Base-by-base conservation (phyloP, 2,329 filamentous ascomycete species). In the Colletotrichum sp. region DNA sequence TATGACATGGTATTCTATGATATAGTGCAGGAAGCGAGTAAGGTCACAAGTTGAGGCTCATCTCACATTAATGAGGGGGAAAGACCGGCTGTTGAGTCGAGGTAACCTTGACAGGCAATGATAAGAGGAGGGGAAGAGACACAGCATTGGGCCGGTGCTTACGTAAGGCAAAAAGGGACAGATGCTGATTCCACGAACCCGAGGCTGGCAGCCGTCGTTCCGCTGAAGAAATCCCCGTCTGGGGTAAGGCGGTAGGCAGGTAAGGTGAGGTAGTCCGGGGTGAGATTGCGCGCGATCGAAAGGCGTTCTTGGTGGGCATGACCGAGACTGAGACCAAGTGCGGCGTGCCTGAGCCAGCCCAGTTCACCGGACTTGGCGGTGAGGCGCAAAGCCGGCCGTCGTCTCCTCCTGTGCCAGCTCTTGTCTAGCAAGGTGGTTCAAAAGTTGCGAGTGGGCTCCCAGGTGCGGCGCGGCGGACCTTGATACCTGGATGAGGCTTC, bases 161-260 rank as follows among this genome's bases (percentile, higher is more conserved):
- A 49, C 19, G 9, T 49, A 49, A 57, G 52, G 25, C 52, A 57
- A 57, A 27, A 19, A n/a, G n/a, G 39, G 39, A 49, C 19, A 49
- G 39, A n/a, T 49, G 9, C 39, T n/a, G 39, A 49, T 49, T 49
- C 39, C 39, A 49, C 39, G 39, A 49, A 59, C 25, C 27, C 25
- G 27, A 52, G 39, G n/a, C 25, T 30, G 69, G 63, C 36, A 34
- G 67, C 30, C 19, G 39, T 30, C 32, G 27, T 55, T 64, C 57
- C 70, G 69, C 69, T 75, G 69, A 75, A 72, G 69, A 72, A 75
- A 6, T 32, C 27, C 55, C 44, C 57, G 32, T 61, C 72, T 55
- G 69, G 69, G 72, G 69, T 72, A 68, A 75, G 59, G 39, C 55
- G 29, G 44, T 22, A 59, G 55, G 25, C 19, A 63, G 72, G 62